Percentiles rank a stretch among this genome's conserved stretches.
These are phyloP conservation scores for Cudoniella acicularis DNA, from an alignment of 495 filamentous ascomycete genomes.

Conservation along the genomic window DNA sequence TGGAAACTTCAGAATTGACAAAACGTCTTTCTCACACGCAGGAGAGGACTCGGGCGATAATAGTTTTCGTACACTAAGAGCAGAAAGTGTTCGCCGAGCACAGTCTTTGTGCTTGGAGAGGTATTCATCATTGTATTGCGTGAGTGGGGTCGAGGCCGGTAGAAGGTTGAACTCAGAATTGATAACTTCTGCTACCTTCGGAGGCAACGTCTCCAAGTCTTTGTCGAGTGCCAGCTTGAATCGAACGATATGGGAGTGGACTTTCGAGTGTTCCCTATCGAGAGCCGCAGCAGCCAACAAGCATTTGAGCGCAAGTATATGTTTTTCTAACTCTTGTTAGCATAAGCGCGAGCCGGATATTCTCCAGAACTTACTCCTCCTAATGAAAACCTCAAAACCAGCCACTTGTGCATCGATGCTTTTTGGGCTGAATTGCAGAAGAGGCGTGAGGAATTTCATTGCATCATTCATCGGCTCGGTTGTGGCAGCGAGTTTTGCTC, in stretches of 20 bases:
- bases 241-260: conserved; percentile 70
- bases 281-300: conserved; percentile 68
- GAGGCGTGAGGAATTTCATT: conserved; percentile 76
- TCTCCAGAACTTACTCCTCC: conserved; percentile 58
- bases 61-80: conserved; percentile 54
- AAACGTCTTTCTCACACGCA: conserved; percentile 57
- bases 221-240: conserved; percentile 63
- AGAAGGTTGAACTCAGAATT: conserved; percentile 61
- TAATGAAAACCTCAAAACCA: conserved; percentile 85
- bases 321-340: conserved; percentile 61
- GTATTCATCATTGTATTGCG: conserved; percentile 66
- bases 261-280: conserved; percentile 65
- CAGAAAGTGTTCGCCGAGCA: conserved; percentile 58
- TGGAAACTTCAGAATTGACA: conserved; percentile 50
- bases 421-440: conserved; percentile 79
- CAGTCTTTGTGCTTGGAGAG: conserved; percentile 59
- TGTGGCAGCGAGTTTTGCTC: conserved; percentile 71
- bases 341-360: background rate
- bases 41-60: conserved; percentile 54
- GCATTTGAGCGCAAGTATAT: conserved; percentile 79
- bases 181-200: conserved; percentile 62
- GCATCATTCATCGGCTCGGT: conserved; percentile 79
- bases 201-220: conserved; percentile 46
- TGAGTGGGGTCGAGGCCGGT: conserved; percentile 52
- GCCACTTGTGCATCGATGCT: conserved; percentile 77